A percentile compares a stretch with the other conserved stretches of the same genome.
These are phyloP conservation scores for Lotus japonicus DNA, from an alignment of 306 rosid genomes.

Conservation along the genomic window DNA sequence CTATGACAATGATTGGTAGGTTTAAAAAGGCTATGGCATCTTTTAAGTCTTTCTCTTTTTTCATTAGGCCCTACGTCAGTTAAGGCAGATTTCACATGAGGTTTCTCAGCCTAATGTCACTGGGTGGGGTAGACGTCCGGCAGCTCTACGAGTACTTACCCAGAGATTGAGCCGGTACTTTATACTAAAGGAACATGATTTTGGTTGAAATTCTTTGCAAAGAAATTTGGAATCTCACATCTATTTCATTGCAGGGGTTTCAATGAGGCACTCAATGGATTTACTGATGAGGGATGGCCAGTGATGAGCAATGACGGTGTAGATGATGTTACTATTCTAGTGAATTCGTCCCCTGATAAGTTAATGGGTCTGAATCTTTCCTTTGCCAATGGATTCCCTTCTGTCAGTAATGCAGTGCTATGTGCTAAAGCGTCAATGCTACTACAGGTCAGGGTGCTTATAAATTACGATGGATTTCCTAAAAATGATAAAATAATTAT, in stretches of 20 bases:
- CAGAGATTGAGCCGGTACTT: conserved; percentile 82
- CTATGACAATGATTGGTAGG: background rate
- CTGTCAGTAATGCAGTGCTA: conserved; percentile 85
- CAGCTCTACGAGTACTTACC: conserved; percentile 82
- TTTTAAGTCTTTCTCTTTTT: background rate
- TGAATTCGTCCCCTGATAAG: conserved; percentile 89
- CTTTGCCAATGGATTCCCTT: conserved; percentile 72
- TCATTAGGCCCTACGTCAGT: conserved; percentile 77
- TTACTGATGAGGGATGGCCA: conserved; percentile 97
- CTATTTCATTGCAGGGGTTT: conserved; percentile 64
- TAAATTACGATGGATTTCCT: background rate
- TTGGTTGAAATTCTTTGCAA: background rate
- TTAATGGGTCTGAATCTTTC: conserved; percentile 87
- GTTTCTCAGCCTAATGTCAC: conserved; percentile 83
- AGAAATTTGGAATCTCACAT: conserved; percentile 23
- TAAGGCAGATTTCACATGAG: conserved; percentile 91
- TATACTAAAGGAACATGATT: background rate
- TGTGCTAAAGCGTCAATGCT: conserved; percentile 99
- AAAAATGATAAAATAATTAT: background rate
- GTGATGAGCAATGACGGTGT: conserved; percentile 87
- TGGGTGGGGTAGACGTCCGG: conserved; percentile 97
- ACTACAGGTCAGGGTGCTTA: conserved; percentile 65
- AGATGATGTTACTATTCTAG: conserved; percentile 85
- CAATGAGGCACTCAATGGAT: conserved; percentile 94
- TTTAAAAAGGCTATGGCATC: background rate